phyloP scores from a whole-genome alignment of 2,329 filamentous ascomycete species.

The Ascochyta fabae region DNA sequence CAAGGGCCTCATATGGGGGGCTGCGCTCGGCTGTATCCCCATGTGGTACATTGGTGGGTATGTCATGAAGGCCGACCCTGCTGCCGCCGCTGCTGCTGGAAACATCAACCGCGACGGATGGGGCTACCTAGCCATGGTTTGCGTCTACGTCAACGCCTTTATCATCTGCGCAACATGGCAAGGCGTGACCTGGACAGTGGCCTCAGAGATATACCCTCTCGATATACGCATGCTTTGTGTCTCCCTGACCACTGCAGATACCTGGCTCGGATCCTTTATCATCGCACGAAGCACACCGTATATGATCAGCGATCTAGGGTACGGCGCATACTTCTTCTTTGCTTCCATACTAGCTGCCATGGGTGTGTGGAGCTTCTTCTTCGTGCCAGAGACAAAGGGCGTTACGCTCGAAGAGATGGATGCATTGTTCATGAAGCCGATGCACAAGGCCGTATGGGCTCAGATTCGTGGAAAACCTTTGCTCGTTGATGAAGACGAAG shows the following conservation, averaged over 20 bases:
- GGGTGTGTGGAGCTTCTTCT: constrained; percentile 44
- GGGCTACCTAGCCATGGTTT: constrained; percentile 61
- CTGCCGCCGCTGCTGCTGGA: constrained; percentile 52
- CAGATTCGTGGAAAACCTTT: constrained; percentile 34
- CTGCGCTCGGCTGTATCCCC: constrained; percentile 56
- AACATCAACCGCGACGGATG: constrained; percentile 54
- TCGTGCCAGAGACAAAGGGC: constrained; percentile 44
- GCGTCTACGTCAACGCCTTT: constrained; percentile 62
- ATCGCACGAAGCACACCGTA: constrained; percentile 49
- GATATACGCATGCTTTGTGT: constrained; percentile 52
- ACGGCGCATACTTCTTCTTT: constrained; percentile 51
- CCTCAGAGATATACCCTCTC: constrained; percentile 57
- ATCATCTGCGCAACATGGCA: constrained; percentile 59
- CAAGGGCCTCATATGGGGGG: constrained; percentile 56
- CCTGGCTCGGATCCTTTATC: constrained; percentile 51
- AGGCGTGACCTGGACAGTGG: constrained; percentile 53
- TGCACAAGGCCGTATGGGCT: constrained; percentile 41
- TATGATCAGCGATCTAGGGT: constrained; percentile 47
- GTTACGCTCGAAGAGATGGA: constrained; percentile 43
- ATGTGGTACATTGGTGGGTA: constrained; percentile 62
- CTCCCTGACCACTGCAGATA: constrained; percentile 48
- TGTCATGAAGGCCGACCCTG: constrained; percentile 60
- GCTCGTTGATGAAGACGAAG: constrained; percentile 22
- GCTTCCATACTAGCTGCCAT: constrained; percentile 37
- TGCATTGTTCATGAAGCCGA: constrained; percentile 35